Evolutionary conservation across 1,284 basidiomycete species (phyloP), one percentile per base, ranked within the genome.

Genomic region (Cystobasidium pallidum): DNA sequence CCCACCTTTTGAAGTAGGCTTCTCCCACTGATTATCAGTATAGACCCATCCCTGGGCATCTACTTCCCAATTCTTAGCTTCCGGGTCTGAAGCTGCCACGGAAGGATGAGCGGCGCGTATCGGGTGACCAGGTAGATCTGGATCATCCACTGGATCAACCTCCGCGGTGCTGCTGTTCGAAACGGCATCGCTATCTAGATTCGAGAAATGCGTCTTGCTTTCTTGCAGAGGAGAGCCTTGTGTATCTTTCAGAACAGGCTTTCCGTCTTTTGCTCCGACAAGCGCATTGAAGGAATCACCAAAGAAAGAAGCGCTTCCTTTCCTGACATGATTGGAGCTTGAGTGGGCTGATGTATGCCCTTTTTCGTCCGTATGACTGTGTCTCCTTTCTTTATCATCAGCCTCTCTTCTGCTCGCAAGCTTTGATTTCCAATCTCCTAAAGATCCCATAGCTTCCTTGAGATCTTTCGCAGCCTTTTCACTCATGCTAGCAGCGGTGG

Each of bases 11-110:
- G 76, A 77, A 36, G 76, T 77, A 76, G 82, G 79, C 76, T 82
- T 82, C 13, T 82, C 82, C 77, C 81, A 83, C n/a, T 80, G 78
- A 73, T 83, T 83, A 75, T 82, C 82, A n/a, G 81, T 81, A 72
- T 83, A 83, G 73, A 81, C 80, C 82, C 82, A 83, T 8, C 82
- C 82, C 30, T 82, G 80, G 1, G 75, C 66, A 61, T 83, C 82
- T 30, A 82, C 81, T 43, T 76, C 75, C 76, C 76, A 78, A 6
- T 51, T 55, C 28, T 43, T 43, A 51, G 32, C 24, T 21, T 66
- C 63, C 0, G 41, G 26, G 6, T 73, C 70, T 13, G 73, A 72
- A 19, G 66, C 15, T 15, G 62, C 71, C 11, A 57, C 19, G 17
- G 54, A 34, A 17, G 52, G 4, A 17, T 75, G 71, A 21, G 47